Evolutionary conservation across 257 asterid species (phyloP), one percentile per base, ranked within the genome.

Genomic region (Solanum sejunctum): DNA sequence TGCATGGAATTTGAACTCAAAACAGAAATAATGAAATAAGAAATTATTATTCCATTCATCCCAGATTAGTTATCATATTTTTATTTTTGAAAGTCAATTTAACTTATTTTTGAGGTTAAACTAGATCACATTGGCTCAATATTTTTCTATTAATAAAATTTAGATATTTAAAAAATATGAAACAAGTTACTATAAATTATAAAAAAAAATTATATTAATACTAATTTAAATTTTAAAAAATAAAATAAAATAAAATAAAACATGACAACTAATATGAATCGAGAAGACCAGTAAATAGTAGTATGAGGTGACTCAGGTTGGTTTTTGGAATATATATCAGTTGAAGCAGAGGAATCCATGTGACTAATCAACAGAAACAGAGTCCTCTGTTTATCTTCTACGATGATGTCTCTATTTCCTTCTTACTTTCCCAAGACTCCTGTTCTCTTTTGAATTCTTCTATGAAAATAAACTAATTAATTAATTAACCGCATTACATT

Each of bases 341-440:
- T 21, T 23, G 64, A 67, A 82, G 60, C 85, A 82, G 78, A 82
- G 85, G 85, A 82, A 82, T 21, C 85, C 85, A 82, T 82, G 85
- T 82, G 85, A 82, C 63, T 82, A 15, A 82, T 67, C 72, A 82
- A 82, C 85, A 82, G 28, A 32, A 82, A 82, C 75, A 82, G 78
- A 67, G 85, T 43, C 21, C 84, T 82, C 58, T 82, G 56, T 57
- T 82, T 82, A 82, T 61, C 84, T 43, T 63, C 78, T 82, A 63
- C 85, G 78, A 82, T 82, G 85, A 63, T 82, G 85, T 47, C 78
- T 82, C 78, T 63, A 7, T 82, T 82, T 67, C 43, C 78, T 43
- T 60, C 77, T 82, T 82, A 49, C 85, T 82, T 82, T 82, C 85
- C 85, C 85, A 63, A 82, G 78, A 82, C 85, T 82, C 64, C 63